Evolutionary conservation across 1,139 yeast genomes (phyloP), one percentile per base, ranked within the genome.

Genomic region (Taiozyma sp.): DNA sequence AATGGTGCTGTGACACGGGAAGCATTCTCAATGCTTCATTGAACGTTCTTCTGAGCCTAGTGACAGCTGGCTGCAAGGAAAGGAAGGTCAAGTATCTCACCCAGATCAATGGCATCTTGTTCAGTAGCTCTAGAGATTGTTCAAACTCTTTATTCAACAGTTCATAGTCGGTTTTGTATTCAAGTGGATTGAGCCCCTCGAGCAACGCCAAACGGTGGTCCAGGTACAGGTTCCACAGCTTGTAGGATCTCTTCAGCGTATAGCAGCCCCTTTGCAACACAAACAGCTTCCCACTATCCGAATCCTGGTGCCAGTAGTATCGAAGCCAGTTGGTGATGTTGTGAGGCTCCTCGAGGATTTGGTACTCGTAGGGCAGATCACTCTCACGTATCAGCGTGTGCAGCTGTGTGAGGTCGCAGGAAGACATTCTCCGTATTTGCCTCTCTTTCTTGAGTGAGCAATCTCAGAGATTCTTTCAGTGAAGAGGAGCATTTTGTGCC

Each of bases 151-250:
- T 52, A 48, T 73, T 73, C 14, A 79, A 72, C 26, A 64, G 56
- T 4, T 48, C 54, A 51, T 65, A 74, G 49, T 72, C 73, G n/a
- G 52, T 49, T 16, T 55, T 58, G 52, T 69, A 64, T 49, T 66
- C 60, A 35, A 68, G 61, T 16, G 70, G 69, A 50, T 66, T 62
- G 24, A 69, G 48, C 5, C 62, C 62, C 22, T 64, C 56, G n/a
- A 72, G 58, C 24, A 67, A 55, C 14, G 60, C 62, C 1, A 69
- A 57, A 32, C 83, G 62, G 26, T 76, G 57, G 32, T 73, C 75
- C 34, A 83, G 60, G 56, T 81, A 83, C n/a, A 64, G 44, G 50
- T 67, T 64, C 90, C 90, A 84, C 43, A 85, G 62, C 56, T 79
- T 76, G 57, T 74, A 74, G 1, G 82, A 75, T 41, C 79, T 62